phyloP scores from a whole-genome alignment of 179 eudicot genomes.

The Camellia oleifera region DNA sequence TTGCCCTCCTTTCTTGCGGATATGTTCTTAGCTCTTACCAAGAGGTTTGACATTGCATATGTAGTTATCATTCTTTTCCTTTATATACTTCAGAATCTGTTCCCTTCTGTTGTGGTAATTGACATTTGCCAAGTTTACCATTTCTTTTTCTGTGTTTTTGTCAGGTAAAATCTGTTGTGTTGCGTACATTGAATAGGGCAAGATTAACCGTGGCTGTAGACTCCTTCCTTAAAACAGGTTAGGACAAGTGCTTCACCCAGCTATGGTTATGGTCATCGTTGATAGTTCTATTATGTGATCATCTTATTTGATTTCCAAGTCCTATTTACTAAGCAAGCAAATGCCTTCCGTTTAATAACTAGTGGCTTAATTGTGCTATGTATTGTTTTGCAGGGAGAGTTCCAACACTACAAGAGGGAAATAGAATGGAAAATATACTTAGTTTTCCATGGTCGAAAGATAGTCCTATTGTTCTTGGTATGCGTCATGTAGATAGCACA shows the following conservation, averaged over 20 bases:
- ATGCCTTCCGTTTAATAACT: background rate
- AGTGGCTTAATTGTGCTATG: background rate
- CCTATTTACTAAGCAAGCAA: background rate
- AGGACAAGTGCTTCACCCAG: constrained; percentile 1
- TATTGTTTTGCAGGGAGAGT: constrained; percentile 60
- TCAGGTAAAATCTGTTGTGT: constrained; percentile 87
- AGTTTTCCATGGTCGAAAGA: constrained; percentile 78
- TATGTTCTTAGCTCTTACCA: constrained; percentile 88
- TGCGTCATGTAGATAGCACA: background rate
- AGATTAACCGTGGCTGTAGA: constrained; percentile 92
- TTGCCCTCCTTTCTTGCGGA: constrained; percentile 90
- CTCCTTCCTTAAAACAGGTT: constrained; percentile 86
- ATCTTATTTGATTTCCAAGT: constrained; percentile 9
- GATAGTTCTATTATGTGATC: background rate
- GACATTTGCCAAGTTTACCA: too few species aligned
- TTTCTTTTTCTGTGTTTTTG: background rate
- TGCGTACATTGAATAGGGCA: constrained; percentile 87
- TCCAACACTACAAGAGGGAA: constrained; percentile 89
- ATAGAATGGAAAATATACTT: constrained; percentile 74
- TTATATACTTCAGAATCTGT: background rate
- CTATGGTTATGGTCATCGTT: too few species aligned
- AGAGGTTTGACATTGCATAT: constrained; percentile 53
- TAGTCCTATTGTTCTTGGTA: constrained; percentile 81
- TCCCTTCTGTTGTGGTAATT: background rate
- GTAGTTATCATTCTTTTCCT: constrained; percentile 3